Base-by-base conservation (phyloP, 1,284 basidiomycete species). In the Vanrija humicola region DNA sequence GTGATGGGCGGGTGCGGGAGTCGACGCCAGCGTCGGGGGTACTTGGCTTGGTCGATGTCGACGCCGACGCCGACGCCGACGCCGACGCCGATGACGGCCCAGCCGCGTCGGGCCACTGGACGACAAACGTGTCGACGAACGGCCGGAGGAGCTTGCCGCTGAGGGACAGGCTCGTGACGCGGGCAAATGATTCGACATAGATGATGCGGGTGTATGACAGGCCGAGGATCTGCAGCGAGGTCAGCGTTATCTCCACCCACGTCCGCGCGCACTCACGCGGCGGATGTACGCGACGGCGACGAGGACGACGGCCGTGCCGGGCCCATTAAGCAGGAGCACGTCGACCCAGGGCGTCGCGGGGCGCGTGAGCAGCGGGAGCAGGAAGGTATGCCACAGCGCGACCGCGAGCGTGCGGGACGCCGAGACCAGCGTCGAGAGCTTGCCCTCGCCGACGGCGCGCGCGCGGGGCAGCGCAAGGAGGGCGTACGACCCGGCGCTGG, bases 101-200 rank as follows among this genome's bases (percentile, higher is more conserved):
- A 26, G 81, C 69, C 44, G 86, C 76, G 42, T 83, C 78, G 18
- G 86, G 86, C 91, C 91, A 95, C 69, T 95, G 91, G 15, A 90
- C 87, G 53, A 94, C 69, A 70, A 95, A 92, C 47, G 85, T 83
- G 75, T 98, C 93, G 7, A 91, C 92, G 42, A 95, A 78, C 9
- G 83, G 83, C 38, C 84, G 81, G 19, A 98, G 79, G 43, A 98
- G 77, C 66, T 83, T 89, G 25, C 86, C 95, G 21, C 92, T 91
- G 16, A 97, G 79, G 14, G 90, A 95, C 18, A 98, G 80, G 0
- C 82, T 82, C 28, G 78, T 80, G 6, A 97, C 92, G 15, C 96
- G 85, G 6, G 96, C 93, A 70, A 96, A 96, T 0, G 92, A 94
- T 75, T 98, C 96, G 43, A 98, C 80, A 73, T 98, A 99, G 53